Evolutionary conservation across 768 basidiomycete genomes (phyloP).

Genomic region (Hericium coralloides): DNA sequence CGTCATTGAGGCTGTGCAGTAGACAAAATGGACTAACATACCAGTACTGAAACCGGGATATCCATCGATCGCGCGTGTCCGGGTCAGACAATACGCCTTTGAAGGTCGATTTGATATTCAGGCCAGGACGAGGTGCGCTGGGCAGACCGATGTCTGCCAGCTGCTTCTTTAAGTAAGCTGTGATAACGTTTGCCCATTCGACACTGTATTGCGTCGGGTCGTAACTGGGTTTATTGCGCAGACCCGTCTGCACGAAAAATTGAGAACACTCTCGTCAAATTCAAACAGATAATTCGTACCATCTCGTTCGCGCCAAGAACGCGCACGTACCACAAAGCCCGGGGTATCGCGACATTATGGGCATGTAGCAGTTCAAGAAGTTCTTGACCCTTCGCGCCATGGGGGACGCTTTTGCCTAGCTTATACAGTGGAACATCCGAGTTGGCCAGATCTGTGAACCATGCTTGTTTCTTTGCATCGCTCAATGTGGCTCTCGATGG

Average conservation of each 20-base stretch:
- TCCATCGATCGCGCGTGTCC: slow-evolving; percentile 67
- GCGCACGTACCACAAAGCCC: slow-evolving; percentile 83
- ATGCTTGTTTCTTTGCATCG: slow-evolving; percentile 68
- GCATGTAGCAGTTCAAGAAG: slow-evolving; percentile 71
- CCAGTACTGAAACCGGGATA: slow-evolving; percentile 75
- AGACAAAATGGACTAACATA: slow-evolving; percentile 20
- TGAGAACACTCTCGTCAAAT: neutral
- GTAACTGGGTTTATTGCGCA: slow-evolving; percentile 72
- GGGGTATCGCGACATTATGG: slow-evolving; percentile 67
- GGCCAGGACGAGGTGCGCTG: slow-evolving; percentile 62
- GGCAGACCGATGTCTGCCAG: slow-evolving; percentile 72
- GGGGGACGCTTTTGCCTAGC: slow-evolving; percentile 77
- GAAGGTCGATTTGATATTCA: slow-evolving; percentile 80
- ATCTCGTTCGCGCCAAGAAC: slow-evolving; percentile 86
- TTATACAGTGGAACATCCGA: slow-evolving; percentile 74
- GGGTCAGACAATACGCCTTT: slow-evolving; percentile 70
- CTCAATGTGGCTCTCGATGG: slow-evolving; percentile 78
- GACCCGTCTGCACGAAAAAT: slow-evolving; percentile 41
- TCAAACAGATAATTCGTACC: slow-evolving; percentile 30
- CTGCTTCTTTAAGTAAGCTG: slow-evolving; percentile 77
- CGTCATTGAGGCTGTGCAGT: neutral
- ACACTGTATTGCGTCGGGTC: slow-evolving; percentile 77
- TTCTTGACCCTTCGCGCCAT: slow-evolving; percentile 80
- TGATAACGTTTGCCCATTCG: slow-evolving; percentile 79
- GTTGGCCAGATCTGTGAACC: slow-evolving; percentile 80